Percentiles rank a stretch among this genome's conserved stretches.
phyloP scores from a whole-genome alignment of 805 yeast genomes.

The Clavispora fructus region DNA sequence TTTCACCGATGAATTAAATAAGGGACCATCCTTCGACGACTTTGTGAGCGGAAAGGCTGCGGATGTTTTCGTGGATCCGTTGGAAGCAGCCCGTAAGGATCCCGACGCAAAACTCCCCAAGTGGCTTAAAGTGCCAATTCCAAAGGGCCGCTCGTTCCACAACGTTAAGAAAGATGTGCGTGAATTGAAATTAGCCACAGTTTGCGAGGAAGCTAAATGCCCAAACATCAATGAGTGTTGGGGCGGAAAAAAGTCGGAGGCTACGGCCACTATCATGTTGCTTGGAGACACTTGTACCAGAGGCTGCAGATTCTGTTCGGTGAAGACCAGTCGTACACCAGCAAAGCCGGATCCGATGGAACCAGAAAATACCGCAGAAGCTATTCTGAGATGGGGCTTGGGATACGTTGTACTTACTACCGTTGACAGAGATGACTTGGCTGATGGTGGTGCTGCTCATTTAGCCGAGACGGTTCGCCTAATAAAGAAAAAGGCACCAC shows the following conservation, averaged over 20 bases:
- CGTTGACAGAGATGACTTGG: conserved; percentile 92
- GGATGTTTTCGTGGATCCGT: conserved; percentile 62
- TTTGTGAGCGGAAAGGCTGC: conserved; percentile 80
- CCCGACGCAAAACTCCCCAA: conserved; percentile 73
- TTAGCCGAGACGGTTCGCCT: conserved; percentile 79
- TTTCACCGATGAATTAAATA: conserved; percentile 64
- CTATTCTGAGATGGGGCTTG: conserved; percentile 94
- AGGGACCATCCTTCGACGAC: conserved; percentile 93
- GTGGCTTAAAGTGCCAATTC: conserved; percentile 95
- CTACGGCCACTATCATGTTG: conserved; percentile 96
- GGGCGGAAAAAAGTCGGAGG: conserved; percentile 94
- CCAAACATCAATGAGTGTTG: conserved; percentile 99
- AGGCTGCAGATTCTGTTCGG: conserved; percentile 98
- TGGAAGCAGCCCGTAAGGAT: conserved; percentile 65
- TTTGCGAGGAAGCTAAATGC: conserved; percentile 97
- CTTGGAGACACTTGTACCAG: conserved; percentile 98
- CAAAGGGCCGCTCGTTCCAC: conserved; percentile 85
- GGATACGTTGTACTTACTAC: conserved; percentile 97
- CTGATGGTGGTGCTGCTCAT: conserved; percentile 91
- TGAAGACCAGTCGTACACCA: conserved; percentile 86
- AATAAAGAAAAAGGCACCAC: conserved; percentile 85
- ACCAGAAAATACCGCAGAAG: conserved; percentile 97
- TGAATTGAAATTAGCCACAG: conserved; percentile 87
- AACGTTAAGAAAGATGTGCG: conserved; percentile 79
- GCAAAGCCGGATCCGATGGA: conserved; percentile 90